These are phyloP conservation scores for Blastocystis sp. DNA, from an alignment of 352 stramenopile species.

Conservation along the genomic window DNA sequence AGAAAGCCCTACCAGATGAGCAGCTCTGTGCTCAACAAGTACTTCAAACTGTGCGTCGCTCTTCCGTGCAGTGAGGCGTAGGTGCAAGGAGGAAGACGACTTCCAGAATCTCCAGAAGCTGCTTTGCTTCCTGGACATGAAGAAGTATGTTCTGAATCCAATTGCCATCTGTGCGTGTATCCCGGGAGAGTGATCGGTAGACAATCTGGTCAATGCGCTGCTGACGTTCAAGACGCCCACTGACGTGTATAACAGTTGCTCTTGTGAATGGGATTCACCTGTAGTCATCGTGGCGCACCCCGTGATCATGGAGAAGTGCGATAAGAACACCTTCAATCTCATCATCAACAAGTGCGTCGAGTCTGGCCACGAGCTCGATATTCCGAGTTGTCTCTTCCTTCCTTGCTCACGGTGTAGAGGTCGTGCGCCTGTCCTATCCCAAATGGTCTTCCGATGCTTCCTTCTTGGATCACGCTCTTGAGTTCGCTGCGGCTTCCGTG, in stretches of 20 bases:
- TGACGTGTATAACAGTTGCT: background rate
- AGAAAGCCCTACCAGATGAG: constrained; percentile 45
- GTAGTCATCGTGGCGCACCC: constrained; percentile 1
- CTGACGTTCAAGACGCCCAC: background rate
- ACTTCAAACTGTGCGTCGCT: constrained; percentile 21
- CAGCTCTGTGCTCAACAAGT: constrained; percentile 51
- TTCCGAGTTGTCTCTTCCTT: background rate
- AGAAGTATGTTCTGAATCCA: constrained; percentile 1
- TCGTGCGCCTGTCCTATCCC: background rate
- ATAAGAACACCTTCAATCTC: background rate
- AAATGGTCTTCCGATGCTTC: background rate
- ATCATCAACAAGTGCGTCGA: background rate
- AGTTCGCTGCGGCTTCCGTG: background rate
- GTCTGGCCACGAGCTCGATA: background rate
- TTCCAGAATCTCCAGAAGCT: constrained; percentile 48
- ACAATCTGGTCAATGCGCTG: constrained; percentile 23
- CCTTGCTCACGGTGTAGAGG: background rate
- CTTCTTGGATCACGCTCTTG: background rate
- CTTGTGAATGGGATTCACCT: background rate
- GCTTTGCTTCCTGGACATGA: background rate
- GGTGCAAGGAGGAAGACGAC: constrained; percentile 43
- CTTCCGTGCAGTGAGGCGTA: background rate
- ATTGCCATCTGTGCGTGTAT: background rate
- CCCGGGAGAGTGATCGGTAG: background rate
- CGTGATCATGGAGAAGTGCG: background rate